Conservation (phyloP, 306 rosid species). For the Calophaca sinica region DNA sequence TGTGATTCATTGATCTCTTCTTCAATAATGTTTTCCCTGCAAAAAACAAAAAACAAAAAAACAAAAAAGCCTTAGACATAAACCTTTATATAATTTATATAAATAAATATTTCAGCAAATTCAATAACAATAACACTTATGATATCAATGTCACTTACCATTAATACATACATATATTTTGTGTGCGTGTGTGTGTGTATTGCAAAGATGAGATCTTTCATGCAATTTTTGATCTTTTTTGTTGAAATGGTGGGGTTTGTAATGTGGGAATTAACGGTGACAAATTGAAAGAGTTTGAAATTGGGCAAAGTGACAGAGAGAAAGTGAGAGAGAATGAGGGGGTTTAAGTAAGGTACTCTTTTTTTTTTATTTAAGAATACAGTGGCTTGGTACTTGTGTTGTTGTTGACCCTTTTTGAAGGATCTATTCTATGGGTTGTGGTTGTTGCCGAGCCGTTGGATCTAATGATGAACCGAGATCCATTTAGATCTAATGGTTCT, state of each 20-base stretch:
- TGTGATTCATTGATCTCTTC: neutral
- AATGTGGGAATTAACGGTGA: neutral
- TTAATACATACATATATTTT: no score
- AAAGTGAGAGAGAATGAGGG: neutral
- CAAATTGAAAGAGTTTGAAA: neutral
- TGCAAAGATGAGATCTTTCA: neutral
- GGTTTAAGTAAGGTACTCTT: neutral
- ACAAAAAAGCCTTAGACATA: neutral
- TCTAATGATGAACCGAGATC: no score
- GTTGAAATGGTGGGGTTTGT: neutral
- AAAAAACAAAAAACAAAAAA: conserved; percentile 15
- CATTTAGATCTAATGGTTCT: no score
- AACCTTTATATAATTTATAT: no score
- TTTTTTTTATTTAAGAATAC: conserved; percentile 7
- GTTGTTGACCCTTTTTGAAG: neutral
- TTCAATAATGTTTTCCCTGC: conserved; percentile 38
- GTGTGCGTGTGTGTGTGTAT: neutral
- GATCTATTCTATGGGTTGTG: no score
- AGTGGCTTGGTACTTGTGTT: conserved; percentile 43
- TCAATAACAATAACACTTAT: no score
- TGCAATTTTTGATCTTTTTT: neutral
- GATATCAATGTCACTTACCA: no score
- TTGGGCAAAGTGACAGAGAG: neutral
- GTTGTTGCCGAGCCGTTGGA: no score
- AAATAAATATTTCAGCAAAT: no score